Evolutionary conservation across 2,329 filamentous ascomycete species (phyloP), one percentile per base, ranked within the genome.

Genomic region (Colletotrichum sublineola): DNA sequence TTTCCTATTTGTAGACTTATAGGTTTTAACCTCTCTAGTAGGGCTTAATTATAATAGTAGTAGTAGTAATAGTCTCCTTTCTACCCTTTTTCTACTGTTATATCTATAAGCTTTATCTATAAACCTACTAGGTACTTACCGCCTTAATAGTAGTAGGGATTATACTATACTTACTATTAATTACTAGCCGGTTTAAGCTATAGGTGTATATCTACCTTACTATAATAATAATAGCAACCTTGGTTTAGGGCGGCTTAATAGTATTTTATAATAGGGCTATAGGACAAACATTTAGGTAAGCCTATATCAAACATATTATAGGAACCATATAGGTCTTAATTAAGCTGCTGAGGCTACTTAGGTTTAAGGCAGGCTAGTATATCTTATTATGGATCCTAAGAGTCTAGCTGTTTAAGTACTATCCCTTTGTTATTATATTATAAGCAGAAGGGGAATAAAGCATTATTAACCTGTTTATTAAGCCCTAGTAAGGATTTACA

Each of bases 391-490:
- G 5, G 31, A 65, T 65, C 3, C 29, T 12, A 9, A 65, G 40
- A 57, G 63, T 65, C 29, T 12, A 12, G 15, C 40, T 65, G 20
- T 65, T 65, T 36, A 4, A 65, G 29, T 20, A 8, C 53, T 12
- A 65, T 31, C 38, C 52, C 40, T 58, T 65, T 5, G 3, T 65
- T 24, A 7, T 65, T 2, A 65, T 50, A 7, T 64, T 12, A 12
- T 64, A 12, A 14, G 62, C 24, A 2, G n/a, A 64, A 14, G 50
- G 3, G 24, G n/a, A 64, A 56, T 9, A 64, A 36, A 11, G 18
- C 9, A 58, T 66, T 24, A 7, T 66, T 12, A 5, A 66, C 29
- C 53, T 66, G 2, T 66, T 66, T 6, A 50, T 66, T 7, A 50
- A 66, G 15, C 63, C 42, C 11, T 7, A 7, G n/a, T n/a, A 11